Base-by-base conservation (phyloP, 2,329 filamentous ascomycete species). In the Cordyceps tenuipes region DNA sequence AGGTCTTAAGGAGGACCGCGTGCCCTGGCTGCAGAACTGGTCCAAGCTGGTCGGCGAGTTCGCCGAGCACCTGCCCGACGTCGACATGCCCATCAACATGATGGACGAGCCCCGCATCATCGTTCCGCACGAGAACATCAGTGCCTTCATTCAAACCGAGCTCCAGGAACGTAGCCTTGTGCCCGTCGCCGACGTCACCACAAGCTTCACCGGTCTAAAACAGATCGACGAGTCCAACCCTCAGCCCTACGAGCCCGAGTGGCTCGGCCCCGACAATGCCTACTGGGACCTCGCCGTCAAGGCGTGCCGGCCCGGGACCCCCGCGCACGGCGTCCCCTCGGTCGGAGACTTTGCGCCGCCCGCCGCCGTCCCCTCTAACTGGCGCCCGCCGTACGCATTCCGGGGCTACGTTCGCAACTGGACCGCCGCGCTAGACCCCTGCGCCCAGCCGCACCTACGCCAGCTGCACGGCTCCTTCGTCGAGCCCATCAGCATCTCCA, bases 31-130 rank as follows among this genome's bases (percentile, higher is more conserved):
- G 48, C 67, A 77, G 66, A 70, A 76, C 23, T 82, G 79, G 79
- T 75, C 76, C 1, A 67, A 70, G 3, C 72, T 84, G 13, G 77
- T 86, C 23, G 64, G 68, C 2, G 79, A 80, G 60, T 81, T 85
- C 41, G 77, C 80, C 29, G 68, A 76, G 15, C 72, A 78, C 54
- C 68, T 88, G 23, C 85, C 84, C 5, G 84, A 88, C 63, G 80
- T 88, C 68, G 84, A 87, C 67, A 85, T 87, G 74, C 80, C 84
- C 12, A 82, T 87, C 72, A 87, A 88, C 67, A 76, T 79, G 57
- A 77, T 85, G 71, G 84, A 87, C 68, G 83, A 88, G 68, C 79
- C 84, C 31, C 77, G 85, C 23, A 69, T 88, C n/a, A 71, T 87
- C 34, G 82, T 85, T 3, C 78, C 82, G 10, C 83, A 78, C 72